A percentile compares a stretch with the other conserved stretches of the same genome.
Evolutionary conservation across 768 basidiomycete species (phyloP).

Genomic region (Sistotremastrum niveocremeum): DNA sequence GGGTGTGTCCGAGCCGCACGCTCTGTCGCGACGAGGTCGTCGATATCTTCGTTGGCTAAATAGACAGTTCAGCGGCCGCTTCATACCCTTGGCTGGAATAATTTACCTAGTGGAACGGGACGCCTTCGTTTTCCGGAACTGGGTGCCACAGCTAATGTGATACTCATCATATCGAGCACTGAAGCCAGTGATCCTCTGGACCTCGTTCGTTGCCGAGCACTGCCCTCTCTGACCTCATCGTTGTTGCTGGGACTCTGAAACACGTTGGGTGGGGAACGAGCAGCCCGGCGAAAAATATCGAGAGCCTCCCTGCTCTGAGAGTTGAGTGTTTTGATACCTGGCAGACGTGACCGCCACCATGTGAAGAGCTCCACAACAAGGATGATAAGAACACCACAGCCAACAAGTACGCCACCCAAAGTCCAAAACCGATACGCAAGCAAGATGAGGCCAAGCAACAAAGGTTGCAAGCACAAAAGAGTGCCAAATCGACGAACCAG

Average conservation of each 20-base stretch:
- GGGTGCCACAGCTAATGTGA: constrained; percentile 63
- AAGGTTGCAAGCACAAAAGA: constrained; percentile 58
- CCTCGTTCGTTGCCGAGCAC: constrained; percentile 22
- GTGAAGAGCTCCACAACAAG: constrained; percentile 51
- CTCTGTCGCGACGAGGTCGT: constrained; percentile 70
- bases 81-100: neutral
- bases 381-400: constrained; percentile 37
- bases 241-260: constrained; percentile 16
- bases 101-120: constrained; percentile 55
- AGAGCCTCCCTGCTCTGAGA: constrained; percentile 46
- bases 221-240: constrained; percentile 33
- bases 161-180: constrained; percentile 75
- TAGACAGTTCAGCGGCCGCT: constrained; percentile 1
- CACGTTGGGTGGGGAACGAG: constrained; percentile 9
- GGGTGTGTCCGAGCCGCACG: constrained; percentile 66
- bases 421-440: constrained; percentile 56
- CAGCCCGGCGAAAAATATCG: constrained; percentile 34
- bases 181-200: constrained; percentile 64
- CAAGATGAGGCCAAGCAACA: constrained; percentile 61
- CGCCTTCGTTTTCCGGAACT: constrained; percentile 40
- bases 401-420: constrained; percentile 52
- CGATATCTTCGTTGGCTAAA: constrained; percentile 61
- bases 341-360: constrained; percentile 31
- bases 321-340: constrained; percentile 36
- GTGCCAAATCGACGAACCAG: constrained; percentile 58